Conservation (phyloP, 1,139 yeast genomes). For the Spathaspora jeffriesii region DNA sequence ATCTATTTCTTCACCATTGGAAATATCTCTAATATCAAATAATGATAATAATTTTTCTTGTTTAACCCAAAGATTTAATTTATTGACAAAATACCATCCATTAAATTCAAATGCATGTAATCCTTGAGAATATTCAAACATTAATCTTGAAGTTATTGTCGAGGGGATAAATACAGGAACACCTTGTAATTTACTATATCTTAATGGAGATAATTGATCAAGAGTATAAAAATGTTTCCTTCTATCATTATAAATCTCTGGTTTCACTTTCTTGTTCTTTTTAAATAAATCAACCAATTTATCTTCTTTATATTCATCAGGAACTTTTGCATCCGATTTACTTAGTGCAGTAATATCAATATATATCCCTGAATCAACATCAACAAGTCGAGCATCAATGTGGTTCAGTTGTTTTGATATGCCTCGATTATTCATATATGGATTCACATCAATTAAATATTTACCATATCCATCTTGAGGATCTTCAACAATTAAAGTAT, state of each 20-base stretch:
- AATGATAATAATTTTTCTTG: slow-evolving; percentile 13
- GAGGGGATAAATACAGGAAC: slow-evolving; percentile 37
- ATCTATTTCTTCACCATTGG: slow-evolving; percentile 10
- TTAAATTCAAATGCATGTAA: slow-evolving; percentile 19
- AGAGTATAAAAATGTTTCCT: slow-evolving; percentile 25
- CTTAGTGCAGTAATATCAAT: slow-evolving; percentile 42
- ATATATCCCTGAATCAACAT: slow-evolving; percentile 40
- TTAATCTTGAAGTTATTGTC: slow-evolving; percentile 25
- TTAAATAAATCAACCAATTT: slow-evolving; percentile 7
- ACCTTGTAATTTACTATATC: slow-evolving; percentile 29
- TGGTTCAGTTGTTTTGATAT: slow-evolving; percentile 30
- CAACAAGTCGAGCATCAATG: slow-evolving; percentile 42
- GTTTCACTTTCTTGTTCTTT: slow-evolving; percentile 6
- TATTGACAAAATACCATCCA: slow-evolving; percentile 26
- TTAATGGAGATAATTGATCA: slow-evolving; percentile 24
- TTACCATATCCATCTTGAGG: slow-evolving; percentile 33
- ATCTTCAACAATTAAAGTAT: slow-evolving; percentile 35
- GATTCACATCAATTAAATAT: slow-evolving; percentile 34
- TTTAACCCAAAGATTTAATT: slow-evolving; percentile 30
- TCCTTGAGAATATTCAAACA: slow-evolving; percentile 32
- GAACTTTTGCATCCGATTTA: slow-evolving; percentile 25
- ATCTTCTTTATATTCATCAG: slow-evolving; percentile 19
- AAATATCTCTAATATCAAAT: slow-evolving; percentile 7
- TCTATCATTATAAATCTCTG: slow-evolving; percentile 30
- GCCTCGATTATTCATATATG: slow-evolving; percentile 33